Evolutionary conservation across 148 eudicot species (phyloP).

Genomic region (Rhododendron molle): DNA sequence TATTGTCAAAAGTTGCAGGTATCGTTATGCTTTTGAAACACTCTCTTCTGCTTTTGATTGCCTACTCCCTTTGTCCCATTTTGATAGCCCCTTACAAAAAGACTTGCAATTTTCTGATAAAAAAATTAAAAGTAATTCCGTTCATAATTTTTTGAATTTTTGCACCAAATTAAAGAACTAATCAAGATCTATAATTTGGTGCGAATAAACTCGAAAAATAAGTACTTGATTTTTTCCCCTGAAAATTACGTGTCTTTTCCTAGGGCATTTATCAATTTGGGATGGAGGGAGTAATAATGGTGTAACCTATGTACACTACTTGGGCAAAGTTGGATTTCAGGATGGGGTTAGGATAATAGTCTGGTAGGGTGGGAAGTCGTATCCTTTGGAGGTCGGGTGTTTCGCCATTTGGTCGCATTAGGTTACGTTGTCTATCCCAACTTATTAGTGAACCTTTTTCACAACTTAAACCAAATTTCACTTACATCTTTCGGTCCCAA

Average conservation of each 20-base stretch:
- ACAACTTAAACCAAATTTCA: not conserved
- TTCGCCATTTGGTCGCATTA: not conserved
- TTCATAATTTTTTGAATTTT: not conserved
- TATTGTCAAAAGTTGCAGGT: conserved; percentile 93
- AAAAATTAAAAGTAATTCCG: not conserved
- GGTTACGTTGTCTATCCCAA: not conserved
- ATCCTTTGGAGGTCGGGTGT: not conserved
- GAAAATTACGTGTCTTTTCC: not conserved
- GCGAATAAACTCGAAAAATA: too few relatives aligned
- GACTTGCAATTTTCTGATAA: too few relatives aligned
- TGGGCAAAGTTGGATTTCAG: not conserved
- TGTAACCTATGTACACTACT: not conserved
- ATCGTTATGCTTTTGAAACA: not conserved
- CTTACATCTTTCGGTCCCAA: not conserved
- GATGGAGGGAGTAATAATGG: not conserved
- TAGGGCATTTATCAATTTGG: not conserved
- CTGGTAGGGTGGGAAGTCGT: not conserved
- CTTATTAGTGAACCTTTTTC: not conserved
- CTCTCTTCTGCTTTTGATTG: not conserved
- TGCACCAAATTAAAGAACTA: not conserved
- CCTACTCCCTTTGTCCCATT: not conserved
- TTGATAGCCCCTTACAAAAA: not conserved
- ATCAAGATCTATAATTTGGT: not conserved
- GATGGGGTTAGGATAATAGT: not conserved
- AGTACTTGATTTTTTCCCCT: too few relatives aligned